Percentiles rank a stretch among this genome's conserved stretches.
Conservation (phyloP, 116 monocot species). For the Posidonia oceanica region DNA sequence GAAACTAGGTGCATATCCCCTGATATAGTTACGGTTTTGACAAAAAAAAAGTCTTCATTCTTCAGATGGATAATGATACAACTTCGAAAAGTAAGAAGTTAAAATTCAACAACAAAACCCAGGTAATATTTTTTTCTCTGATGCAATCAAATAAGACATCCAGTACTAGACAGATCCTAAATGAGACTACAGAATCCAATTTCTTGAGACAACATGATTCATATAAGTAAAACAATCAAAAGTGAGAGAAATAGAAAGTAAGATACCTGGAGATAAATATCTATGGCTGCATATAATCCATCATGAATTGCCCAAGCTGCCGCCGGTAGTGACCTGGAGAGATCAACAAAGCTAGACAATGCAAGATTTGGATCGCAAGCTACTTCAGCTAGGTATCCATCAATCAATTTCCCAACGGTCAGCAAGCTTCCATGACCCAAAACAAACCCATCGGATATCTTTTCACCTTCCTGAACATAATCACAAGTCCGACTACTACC, state of each 20-base stretch:
- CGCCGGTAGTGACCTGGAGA: constrained; percentile 48
- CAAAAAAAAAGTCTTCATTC: no score
- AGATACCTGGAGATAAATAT: constrained; percentile 63
- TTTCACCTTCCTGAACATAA: constrained; percentile 18
- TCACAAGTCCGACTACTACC: constrained; percentile 2
- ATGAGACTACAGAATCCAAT: no score
- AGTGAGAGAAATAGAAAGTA: background rate
- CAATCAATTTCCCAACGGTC: constrained; percentile 55
- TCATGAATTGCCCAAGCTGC: constrained; percentile 52
- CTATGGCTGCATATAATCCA: constrained; percentile 68
- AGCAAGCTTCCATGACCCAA: constrained; percentile 33
- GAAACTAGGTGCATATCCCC: no score
- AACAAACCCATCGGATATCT: constrained; percentile 12
- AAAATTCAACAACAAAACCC: no score
- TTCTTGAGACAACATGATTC: no score
- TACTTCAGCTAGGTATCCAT: constrained; percentile 64
- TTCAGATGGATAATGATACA: no score
- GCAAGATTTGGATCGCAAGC: constrained; percentile 51
- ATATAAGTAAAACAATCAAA: background rate
- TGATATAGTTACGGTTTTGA: no score
- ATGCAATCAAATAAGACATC: no score
- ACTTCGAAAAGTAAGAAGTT: no score
- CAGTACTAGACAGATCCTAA: no score
- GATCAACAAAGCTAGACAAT: constrained; percentile 54
- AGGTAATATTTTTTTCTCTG: no score